Evolutionary conservation across 2,329 filamentous ascomycete genomes (phyloP), one percentile per base, ranked within the genome.

Genomic region (Pseudogymnoascus sp.): DNA sequence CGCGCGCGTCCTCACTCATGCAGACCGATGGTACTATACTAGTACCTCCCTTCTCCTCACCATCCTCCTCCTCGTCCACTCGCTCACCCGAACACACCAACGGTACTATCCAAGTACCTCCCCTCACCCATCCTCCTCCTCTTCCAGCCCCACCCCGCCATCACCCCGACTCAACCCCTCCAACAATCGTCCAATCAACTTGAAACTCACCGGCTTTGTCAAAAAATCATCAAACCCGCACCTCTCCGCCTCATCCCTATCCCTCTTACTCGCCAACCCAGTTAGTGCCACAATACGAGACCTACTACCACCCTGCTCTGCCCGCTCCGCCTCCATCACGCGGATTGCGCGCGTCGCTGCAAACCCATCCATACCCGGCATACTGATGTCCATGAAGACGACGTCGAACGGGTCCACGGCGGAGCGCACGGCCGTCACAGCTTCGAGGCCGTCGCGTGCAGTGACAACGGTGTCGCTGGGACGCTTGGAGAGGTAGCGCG

Each of bases 151-250:
- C 31, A 21, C 33, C n/a, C 23, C 13, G 7, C 4, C 33, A 59
- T 61, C 60, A 15, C 15, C 31, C 21, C 7, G 7, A 63, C 62
- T 61, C 37, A 60, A 17, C 19, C 21, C 6, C 23, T 56, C 60
- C 31, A 64, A 35, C 38, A 64, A 21, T 15, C 46, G 31, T 15
- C 63, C 63, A 53, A 64, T 62, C 40, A 62, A 40, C 38, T 13
- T 37, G 26, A 72, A 68, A 15, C 66, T 65, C 19, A 82, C 77
- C 0, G 81, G 81, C 68, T 82, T 83, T 3, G 82, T 81, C 9
- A 84, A 66, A 59, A 83, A 84, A 26, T 82, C 67, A 63, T 85
- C 80, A n/a, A 84, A 75, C 0, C 82, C 82, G 61, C 79, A 80
- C 0, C 76, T 77, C 44, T 80, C 75, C 0, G 80, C 80, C 65